Base-by-base conservation (phyloP, 1,139 yeast species). In the Geotrichum reessii region DNA sequence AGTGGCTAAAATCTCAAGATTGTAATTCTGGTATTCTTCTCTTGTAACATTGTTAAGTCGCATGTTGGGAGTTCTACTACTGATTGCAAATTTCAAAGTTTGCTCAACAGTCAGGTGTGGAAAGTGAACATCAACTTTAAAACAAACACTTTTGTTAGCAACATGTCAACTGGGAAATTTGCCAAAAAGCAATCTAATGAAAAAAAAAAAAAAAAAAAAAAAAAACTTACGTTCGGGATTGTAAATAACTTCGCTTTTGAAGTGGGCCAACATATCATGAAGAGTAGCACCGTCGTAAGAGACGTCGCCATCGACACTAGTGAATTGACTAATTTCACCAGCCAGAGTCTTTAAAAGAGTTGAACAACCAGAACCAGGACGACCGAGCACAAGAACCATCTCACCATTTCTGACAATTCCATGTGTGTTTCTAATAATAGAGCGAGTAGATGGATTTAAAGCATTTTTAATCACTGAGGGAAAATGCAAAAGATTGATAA, bases 311-410 rank as follows among this genome's bases (percentile, higher is more conserved):
- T 61, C 62, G 22, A 63, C 73, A 63, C 63, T 69, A 46, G 72
- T 72, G 60, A 76, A 73, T 50, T 73, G 74, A 21, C 70, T 69
- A 21, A 73, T 74, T 64, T 79, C 81, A 62, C 85, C 85, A 57
- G 84, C 77, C 53, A 81, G 62, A 31, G 82, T 73, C 66, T 81
- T 81, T 65, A 83, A 72, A 37, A 83, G 73, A n/a, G 85, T 77
- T 1, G 85, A 76, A 67, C 86, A 82, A 59, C 86, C 86, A 21
- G 86, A 81, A 58, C 86, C 86, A 3, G 86, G 86, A 65, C 84
- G 76, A 59, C 86, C 87, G 54, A 82, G 74, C 1, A 81, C 85
- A 63, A 81, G 73, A 50, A 81, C 74, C 80, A 81, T 78, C 67
- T 81, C 85, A 61, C 85, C 85, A 12, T 81, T 57, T 44, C 58